Percentiles rank a stretch among this genome's conserved stretches.
phyloP scores from a whole-genome alignment of 164 flowering plant species.

The Vitis rupestris region DNA sequence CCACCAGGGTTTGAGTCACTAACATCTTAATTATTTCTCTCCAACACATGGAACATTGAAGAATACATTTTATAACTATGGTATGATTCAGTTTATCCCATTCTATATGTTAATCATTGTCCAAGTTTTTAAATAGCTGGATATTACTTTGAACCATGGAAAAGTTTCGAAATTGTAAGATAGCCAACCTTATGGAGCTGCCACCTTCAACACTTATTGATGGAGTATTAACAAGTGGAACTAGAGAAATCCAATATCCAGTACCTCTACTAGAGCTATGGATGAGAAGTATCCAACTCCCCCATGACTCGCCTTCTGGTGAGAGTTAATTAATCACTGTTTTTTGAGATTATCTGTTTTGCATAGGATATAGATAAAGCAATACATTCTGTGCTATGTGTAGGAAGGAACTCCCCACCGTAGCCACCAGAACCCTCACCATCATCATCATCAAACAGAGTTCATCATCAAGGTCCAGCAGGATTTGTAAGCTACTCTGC shows the following conservation, averaged over 20 bases:
- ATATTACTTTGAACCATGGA: neutral
- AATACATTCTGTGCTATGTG: neutral
- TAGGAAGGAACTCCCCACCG: slow-evolving; percentile 51
- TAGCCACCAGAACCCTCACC: slow-evolving; percentile 58
- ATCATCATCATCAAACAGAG: slow-evolving; percentile 36
- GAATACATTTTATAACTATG: slow-evolving; percentile 7
- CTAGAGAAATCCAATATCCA: slow-evolving; percentile 51
- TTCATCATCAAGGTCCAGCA: slow-evolving; percentile 19
- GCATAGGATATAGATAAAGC: neutral
- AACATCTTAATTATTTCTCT: slow-evolving; percentile 22
- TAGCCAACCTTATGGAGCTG: slow-evolving; percentile 51
- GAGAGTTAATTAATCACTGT: slow-evolving; percentile 12
- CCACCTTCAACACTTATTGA: slow-evolving; percentile 57
- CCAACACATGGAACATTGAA: too few relatives aligned
- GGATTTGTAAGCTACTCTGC: slow-evolving; percentile 41
- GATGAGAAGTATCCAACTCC: slow-evolving; percentile 42
- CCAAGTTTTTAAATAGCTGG: neutral
- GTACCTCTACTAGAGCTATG: slow-evolving; percentile 54
- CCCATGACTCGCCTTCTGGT: slow-evolving; percentile 63
- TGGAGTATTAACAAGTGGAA: slow-evolving; percentile 31
- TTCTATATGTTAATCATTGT: neutral
- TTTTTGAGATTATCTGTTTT: neutral
- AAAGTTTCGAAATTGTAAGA: too few relatives aligned
- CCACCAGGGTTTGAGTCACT: slow-evolving; percentile 75
- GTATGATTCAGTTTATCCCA: slow-evolving; percentile 17